Conservation (phyloP, 805 yeast genomes). For the Huiozyma naganishii region DNA sequence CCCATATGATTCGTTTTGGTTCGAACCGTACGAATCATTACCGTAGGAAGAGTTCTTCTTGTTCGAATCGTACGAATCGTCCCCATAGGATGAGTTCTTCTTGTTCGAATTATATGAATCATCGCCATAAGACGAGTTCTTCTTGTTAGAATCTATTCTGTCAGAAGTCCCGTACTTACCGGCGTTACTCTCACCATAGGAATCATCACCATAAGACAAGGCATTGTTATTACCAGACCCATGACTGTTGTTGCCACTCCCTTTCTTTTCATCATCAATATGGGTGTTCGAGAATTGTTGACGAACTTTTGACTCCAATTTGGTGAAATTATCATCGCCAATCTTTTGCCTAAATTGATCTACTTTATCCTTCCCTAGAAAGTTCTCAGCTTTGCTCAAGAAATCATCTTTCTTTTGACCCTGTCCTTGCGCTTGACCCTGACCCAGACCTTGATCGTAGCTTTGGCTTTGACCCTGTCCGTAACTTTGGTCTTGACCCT, state of each 20-base stretch:
- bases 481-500: no score
- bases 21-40: slow-evolving; percentile 11
- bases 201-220: slow-evolving; percentile 4
- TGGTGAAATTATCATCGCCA: slow-evolving; percentile 25
- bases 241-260: slow-evolving; percentile 14
- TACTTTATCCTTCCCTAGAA: slow-evolving; percentile 24
- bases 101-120: slow-evolving; percentile 18
- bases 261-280: slow-evolving; percentile 14
- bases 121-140: slow-evolving; percentile 3
- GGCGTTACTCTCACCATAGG: slow-evolving; percentile 17
- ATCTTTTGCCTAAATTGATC: slow-evolving; percentile 20
- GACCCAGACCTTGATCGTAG: not conserved
- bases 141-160: slow-evolving; percentile 14
- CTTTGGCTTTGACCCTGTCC: not conserved
- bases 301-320: slow-evolving; percentile 23
- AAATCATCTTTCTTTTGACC: slow-evolving; percentile 21
- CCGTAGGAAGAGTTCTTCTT: slow-evolving; percentile 10
- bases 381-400: slow-evolving; percentile 22
- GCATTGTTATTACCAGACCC: slow-evolving; percentile 19
- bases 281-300: slow-evolving; percentile 20
- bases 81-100: slow-evolving; percentile 9
- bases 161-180: slow-evolving; percentile 16
- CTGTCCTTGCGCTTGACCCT: slow-evolving; percentile 9
- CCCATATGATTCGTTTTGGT: slow-evolving; percentile 11
- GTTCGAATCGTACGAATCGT: not conserved